Evolutionary conservation across 2,329 filamentous ascomycete genomes (phyloP), one percentile per base, ranked within the genome.

Genomic region (Cladosporium sp.): DNA sequence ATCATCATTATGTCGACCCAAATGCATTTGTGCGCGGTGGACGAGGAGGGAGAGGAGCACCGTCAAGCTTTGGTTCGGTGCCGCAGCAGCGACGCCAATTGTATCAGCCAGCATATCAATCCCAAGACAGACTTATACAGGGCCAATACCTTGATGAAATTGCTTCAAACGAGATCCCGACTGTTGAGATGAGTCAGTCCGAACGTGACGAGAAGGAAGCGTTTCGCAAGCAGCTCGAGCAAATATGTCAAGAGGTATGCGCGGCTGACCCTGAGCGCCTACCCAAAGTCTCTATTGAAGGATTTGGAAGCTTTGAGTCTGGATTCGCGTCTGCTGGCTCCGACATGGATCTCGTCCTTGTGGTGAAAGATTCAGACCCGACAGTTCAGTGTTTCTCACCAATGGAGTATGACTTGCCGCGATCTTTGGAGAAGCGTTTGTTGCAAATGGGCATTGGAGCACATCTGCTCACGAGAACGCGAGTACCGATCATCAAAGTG

Each of bases 311-410:
- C 69, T 78, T 95, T 47, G 83, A 84, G 19, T 92, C 91, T 12
- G 91, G 91, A 0, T 96, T 96, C 73, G 92, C 90, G 3, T 91
- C 89, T 10, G 89, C 89, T 65, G 84, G 85, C n/a, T 93, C 91
- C 1, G 91, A 96, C 67, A 91, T 96, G 87, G 92, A 97, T 71
- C 81, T 96, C 28, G 89, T 87, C 8, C 81, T 96, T 34, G 77
- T 94, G 4, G 87, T 89, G 1, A 83, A 68, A 52, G 63, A 68
- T 20, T 57, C 64, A 7, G 59, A 53, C 37, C 60, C 64, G 7
- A 59, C 56, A 24, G 57, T 63, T 15, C 64, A 68, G 10, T 60
- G 62, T 60, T 67, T 69, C 52, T 68, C 66, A 10, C 64, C 69
- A 49, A 87, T 87, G 1, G 68, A 72, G 19, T 74, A 80, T 44